Conservation (phyloP, 495 filamentous ascomycete genomes). For the Chaetomium cochliodes region DNA sequence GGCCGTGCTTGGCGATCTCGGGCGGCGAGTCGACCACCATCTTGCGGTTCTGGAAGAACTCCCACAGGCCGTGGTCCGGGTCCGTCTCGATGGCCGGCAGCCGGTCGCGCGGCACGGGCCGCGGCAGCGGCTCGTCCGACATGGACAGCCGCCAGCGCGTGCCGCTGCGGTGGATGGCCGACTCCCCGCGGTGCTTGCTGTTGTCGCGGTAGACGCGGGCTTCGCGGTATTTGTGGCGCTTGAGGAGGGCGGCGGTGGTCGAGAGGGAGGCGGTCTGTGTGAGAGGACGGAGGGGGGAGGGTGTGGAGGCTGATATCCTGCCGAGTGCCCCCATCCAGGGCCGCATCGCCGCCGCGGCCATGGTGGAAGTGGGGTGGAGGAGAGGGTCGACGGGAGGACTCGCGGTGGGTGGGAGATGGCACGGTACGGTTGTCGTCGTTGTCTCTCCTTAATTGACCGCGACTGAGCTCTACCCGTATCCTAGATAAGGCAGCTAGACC, state of each 20-base stretch:
- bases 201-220: constrained; percentile 55
- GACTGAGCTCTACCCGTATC: background rate
- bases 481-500: background rate
- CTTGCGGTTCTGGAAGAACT: constrained; percentile 73
- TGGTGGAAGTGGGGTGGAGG: constrained; percentile 23
- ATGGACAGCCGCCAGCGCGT: constrained; percentile 66
- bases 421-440: background rate
- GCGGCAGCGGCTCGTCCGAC: constrained; percentile 68
- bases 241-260: constrained; percentile 38
- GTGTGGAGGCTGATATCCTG: constrained; percentile 14
- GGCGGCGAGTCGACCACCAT: constrained; percentile 65
- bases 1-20: constrained; percentile 67
- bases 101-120: constrained; percentile 69
- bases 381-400: background rate
- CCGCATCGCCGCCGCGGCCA: constrained; percentile 48
- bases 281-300: constrained; percentile 20
- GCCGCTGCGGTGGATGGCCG: constrained; percentile 74
- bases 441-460: constrained; percentile 2
- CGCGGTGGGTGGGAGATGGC: no score
- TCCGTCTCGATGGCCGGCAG: constrained; percentile 56
- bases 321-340: constrained; percentile 42
- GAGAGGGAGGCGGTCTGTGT: constrained; percentile 36
- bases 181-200: constrained; percentile 74
- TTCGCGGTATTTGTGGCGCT: constrained; percentile 37
- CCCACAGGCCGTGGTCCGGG: constrained; percentile 86